Evolutionary conservation across 2,329 filamentous ascomycete species (phyloP).

Genomic region (Stagonosporopsis vannaccii): DNA sequence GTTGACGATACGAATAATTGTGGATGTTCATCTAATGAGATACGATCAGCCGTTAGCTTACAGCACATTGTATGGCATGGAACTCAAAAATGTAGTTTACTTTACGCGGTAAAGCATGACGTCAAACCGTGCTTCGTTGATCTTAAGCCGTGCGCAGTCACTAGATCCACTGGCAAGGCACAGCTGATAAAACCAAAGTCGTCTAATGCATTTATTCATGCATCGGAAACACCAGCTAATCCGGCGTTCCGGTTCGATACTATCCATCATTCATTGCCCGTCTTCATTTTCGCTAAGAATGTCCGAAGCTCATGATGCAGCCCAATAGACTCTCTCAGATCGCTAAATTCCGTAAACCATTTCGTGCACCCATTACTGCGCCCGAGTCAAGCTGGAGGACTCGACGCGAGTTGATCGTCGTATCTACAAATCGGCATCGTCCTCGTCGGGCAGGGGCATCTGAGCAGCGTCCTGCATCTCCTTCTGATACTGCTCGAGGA

Average conservation of each 20-base stretch:
- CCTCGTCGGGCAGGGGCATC: conserved; percentile 93
- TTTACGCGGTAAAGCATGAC: background rate
- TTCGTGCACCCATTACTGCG: conserved; percentile 41
- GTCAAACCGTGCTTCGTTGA: background rate
- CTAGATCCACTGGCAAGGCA: background rate
- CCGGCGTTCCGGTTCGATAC: conserved; percentile 37
- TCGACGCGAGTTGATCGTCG: conserved; percentile 32
- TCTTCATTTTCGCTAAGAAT: conserved; percentile 40
- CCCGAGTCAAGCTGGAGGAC: conserved; percentile 23
- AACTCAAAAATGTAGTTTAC: background rate
- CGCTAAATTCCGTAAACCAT: conserved; percentile 36
- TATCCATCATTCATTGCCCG: conserved; percentile 29
- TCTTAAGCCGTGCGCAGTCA: background rate
- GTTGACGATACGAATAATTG: conserved; percentile 4
- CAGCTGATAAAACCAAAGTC: conserved; percentile 12
- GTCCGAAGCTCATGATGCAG: conserved; percentile 32
- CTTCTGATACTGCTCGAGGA: conserved; percentile 81
- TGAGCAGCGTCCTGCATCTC: conserved; percentile 85
- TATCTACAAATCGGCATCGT: conserved; percentile 72
- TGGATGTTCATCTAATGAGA: conserved; percentile 13
- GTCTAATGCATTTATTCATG: conserved; percentile 43
- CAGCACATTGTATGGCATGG: background rate
- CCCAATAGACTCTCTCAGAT: conserved; percentile 27
- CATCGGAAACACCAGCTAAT: conserved; percentile 43
- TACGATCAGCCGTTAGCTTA: background rate